These are phyloP conservation scores for Phylloboletellus chloephorus DNA, from an alignment of 1,284 basidiomycete species.

Conservation along the genomic window DNA sequence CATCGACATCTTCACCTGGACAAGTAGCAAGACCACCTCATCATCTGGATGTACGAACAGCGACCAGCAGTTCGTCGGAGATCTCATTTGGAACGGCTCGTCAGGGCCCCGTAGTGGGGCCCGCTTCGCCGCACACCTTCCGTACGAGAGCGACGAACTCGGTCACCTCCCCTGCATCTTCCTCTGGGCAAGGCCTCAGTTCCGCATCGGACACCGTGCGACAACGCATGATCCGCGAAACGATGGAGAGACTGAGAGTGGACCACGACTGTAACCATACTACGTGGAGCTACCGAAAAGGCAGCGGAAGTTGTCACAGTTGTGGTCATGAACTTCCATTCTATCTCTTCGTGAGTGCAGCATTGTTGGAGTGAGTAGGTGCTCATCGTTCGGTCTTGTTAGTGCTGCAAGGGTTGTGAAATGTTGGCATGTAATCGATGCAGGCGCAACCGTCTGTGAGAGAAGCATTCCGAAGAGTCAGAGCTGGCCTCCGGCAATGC, in stretches of 20 bases:
- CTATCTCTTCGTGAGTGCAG: slow-evolving; percentile 35
- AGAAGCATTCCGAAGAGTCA: background rate
- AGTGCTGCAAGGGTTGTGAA: slow-evolving; percentile 35
- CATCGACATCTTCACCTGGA: background rate
- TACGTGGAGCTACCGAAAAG: slow-evolving; percentile 27
- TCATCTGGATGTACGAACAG: background rate
- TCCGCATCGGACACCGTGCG: slow-evolving; percentile 2
- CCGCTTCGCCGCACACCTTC: background rate
- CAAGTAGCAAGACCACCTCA: background rate
- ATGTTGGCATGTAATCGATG: slow-evolving; percentile 32
- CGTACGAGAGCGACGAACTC: background rate
- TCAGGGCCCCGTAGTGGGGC: no score
- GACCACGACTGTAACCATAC: slow-evolving; percentile 37
- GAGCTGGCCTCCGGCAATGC: no score
- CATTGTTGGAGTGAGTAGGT: background rate
- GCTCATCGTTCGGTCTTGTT: slow-evolving; percentile 1
- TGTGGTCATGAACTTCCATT: slow-evolving; percentile 27
- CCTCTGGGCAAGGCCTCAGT: slow-evolving; percentile 1
- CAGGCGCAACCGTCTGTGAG: slow-evolving; percentile 30
- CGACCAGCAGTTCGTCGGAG: no score
- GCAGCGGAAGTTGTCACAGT: slow-evolving; percentile 32
- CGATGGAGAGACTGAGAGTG: slow-evolving; percentile 32
- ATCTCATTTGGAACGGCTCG: no score
- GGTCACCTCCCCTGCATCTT: background rate
- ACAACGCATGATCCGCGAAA: slow-evolving; percentile 26